phyloP scores from a whole-genome alignment of 2,329 filamentous ascomycete genomes.

The Aspergillus sp. region DNA sequence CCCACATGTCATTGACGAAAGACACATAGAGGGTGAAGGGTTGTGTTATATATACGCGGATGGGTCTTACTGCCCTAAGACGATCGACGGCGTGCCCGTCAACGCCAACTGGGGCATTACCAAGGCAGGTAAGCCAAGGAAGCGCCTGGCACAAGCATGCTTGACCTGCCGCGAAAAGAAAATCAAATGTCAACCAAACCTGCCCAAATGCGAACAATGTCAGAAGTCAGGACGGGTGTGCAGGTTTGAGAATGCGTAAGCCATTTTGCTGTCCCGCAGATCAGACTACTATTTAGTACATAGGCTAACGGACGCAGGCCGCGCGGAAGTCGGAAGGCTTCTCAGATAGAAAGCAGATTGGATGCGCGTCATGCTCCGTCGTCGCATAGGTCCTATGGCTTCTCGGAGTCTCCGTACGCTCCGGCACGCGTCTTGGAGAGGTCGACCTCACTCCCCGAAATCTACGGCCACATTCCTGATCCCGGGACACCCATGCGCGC shows the following conservation, averaged over 20 bases:
- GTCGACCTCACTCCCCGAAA: slow-evolving; percentile 22
- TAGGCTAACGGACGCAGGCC: slow-evolving; percentile 13
- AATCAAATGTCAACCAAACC: slow-evolving; percentile 90
- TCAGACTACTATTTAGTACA: no score
- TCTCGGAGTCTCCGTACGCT: slow-evolving; percentile 21
- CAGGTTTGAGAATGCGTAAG: slow-evolving; percentile 78
- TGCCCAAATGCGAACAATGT: slow-evolving; percentile 80
- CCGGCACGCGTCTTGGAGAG: slow-evolving; percentile 23
- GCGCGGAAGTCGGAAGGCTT: slow-evolving; percentile 26
- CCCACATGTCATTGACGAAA: slow-evolving; percentile 34
- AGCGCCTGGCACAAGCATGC: slow-evolving; percentile 85
- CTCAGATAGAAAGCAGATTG: slow-evolving; percentile 13
- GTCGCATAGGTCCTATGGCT: slow-evolving; percentile 11
- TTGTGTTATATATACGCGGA: slow-evolving; percentile 82
- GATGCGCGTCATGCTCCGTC: slow-evolving; percentile 8
- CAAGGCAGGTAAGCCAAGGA: slow-evolving; percentile 87
- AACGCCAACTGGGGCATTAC: slow-evolving; percentile 92
- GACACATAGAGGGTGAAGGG: slow-evolving; percentile 61
- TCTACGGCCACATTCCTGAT: slow-evolving; percentile 23
- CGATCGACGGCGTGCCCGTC: slow-evolving; percentile 77
- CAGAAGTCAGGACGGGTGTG: slow-evolving; percentile 82
- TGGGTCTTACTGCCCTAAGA: slow-evolving; percentile 69
- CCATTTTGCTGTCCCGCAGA: no score
- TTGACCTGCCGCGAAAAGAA: slow-evolving; percentile 93
- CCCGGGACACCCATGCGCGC: slow-evolving; percentile 22